A percentile compares a stretch with the other conserved stretches of the same genome.
Evolutionary conservation across 495 filamentous ascomycete species (phyloP).

Genomic region (Neurospora hispaniola): DNA sequence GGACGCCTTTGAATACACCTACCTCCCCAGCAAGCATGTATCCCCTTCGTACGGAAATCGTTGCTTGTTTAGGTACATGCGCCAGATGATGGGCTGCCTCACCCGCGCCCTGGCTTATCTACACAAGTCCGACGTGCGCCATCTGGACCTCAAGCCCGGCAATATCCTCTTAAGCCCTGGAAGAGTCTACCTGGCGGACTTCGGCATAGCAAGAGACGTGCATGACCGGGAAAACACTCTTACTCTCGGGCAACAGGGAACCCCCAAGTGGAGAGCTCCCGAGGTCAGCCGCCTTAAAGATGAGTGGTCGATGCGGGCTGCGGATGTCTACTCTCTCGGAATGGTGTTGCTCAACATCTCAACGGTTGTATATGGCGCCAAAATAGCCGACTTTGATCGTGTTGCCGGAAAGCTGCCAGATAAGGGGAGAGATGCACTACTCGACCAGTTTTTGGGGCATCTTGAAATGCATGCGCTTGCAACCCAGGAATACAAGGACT

Average conservation of each 20-base stretch:
- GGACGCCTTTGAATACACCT: conserved; percentile 10
- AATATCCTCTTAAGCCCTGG: conserved; percentile 31
- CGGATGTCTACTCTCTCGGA: conserved; percentile 30
- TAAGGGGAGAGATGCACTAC: conserved; percentile 15
- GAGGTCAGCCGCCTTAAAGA: conserved; percentile 19
- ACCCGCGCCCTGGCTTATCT: conserved; percentile 30
- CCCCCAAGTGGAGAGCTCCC: conserved; percentile 27
- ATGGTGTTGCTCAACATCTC: conserved; percentile 25
- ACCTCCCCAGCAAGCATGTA: background rate
- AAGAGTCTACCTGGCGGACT: conserved; percentile 32
- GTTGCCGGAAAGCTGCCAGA: conserved; percentile 19
- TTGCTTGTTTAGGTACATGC: conserved; percentile 17
- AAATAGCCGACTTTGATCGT: conserved; percentile 26
- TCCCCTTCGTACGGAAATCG: background rate
- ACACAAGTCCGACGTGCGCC: conserved; percentile 29
- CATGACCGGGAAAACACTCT: conserved; percentile 23
- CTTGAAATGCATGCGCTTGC: conserved; percentile 18
- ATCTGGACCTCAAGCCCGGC: conserved; percentile 33
- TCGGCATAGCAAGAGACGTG: conserved; percentile 32
- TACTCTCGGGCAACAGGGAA: conserved; percentile 23
- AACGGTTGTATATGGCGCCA: conserved; percentile 20
- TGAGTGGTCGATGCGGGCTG: conserved; percentile 28
- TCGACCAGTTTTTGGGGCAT: conserved; percentile 15
- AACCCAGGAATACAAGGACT: conserved; percentile 22
- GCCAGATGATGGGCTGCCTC: conserved; percentile 27